phyloP scores from a whole-genome alignment of 1,284 basidiomycete species.

The Ganoderma boninense region DNA sequence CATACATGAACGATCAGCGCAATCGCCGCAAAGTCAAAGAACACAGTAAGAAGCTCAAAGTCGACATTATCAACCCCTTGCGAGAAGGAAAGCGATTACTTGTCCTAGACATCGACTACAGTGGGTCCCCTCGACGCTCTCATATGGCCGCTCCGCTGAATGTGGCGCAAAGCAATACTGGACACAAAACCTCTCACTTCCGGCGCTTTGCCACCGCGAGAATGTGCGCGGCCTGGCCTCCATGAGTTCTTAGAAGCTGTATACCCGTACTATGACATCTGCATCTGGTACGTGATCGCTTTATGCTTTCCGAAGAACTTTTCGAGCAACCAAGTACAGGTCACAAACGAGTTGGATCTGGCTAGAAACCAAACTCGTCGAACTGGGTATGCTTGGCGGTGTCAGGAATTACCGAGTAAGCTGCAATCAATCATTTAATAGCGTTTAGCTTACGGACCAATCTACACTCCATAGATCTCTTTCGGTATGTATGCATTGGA shows the following conservation, averaged over 20 bases:
- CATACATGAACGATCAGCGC: constrained; percentile 75
- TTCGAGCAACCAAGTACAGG: constrained; percentile 48
- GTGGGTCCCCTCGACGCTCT: constrained; percentile 48
- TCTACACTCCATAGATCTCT: constrained; percentile 52
- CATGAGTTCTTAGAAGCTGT: constrained; percentile 86
- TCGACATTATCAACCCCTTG: constrained; percentile 81
- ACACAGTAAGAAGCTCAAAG: constrained; percentile 67
- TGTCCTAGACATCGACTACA: constrained; percentile 92
- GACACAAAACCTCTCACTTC: constrained; percentile 85
- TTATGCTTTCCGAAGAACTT: background rate
- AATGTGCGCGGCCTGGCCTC: constrained; percentile 84
- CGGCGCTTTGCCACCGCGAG: constrained; percentile 77
- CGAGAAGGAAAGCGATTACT: constrained; percentile 81
- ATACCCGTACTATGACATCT: constrained; percentile 87
- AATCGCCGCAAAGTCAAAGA: constrained; percentile 84
- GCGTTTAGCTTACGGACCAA: constrained; percentile 6
- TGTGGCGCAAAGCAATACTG: constrained; percentile 66
- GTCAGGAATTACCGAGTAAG: constrained; percentile 75
- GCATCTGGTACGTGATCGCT: constrained; percentile 67
- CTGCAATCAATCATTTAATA: constrained; percentile 12
- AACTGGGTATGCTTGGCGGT: constrained; percentile 83
- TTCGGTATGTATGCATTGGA: constrained; percentile 52
- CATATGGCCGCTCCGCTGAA: constrained; percentile 2
- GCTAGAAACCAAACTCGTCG: constrained; percentile 91
- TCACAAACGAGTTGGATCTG: constrained; percentile 91